These are phyloP conservation scores for Yarrowia divulgata DNA, from an alignment of 805 yeast species.

Conservation along the genomic window DNA sequence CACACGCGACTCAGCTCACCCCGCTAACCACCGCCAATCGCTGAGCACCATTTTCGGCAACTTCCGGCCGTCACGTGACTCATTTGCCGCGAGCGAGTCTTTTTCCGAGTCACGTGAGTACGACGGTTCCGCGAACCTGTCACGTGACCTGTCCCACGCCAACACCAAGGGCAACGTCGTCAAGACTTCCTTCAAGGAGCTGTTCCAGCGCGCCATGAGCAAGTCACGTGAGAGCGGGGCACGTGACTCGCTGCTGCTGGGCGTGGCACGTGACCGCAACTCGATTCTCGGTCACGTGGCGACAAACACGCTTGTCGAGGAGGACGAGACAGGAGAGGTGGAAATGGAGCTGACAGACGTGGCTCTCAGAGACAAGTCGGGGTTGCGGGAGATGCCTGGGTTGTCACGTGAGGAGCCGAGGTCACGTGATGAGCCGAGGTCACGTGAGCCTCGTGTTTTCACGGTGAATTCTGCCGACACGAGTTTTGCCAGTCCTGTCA, in stretches of 20 bases:
- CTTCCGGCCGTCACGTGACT: slow-evolving; percentile 33
- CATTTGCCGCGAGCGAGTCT: slow-evolving; percentile 1
- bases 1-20: too few relatives aligned
- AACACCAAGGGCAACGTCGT: not conserved
- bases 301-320: not conserved
- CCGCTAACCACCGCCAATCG: not conserved
- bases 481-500: slow-evolving; percentile 4
- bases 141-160: not conserved
- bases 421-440: not conserved
- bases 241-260: slow-evolving; percentile 8
- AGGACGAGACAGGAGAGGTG: slow-evolving; percentile 12
- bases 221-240: slow-evolving; percentile 19
- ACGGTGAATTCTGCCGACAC: not conserved
- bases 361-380: not conserved
- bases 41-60: slow-evolving; percentile 27
- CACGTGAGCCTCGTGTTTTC: slow-evolving; percentile 2
- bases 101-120: slow-evolving; percentile 28
- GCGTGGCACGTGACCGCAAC: slow-evolving; percentile 1
- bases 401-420: not conserved
- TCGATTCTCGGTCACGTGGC: slow-evolving; percentile 14
- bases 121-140: not conserved
- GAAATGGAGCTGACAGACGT: slow-evolving; percentile 29
- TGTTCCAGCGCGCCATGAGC: slow-evolving; percentile 32
- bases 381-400: not conserved
- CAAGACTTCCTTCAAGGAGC: slow-evolving; percentile 27